These are phyloP conservation scores for Ilex aquifolium DNA, from an alignment of 257 asterid species.

Conservation along the genomic window DNA sequence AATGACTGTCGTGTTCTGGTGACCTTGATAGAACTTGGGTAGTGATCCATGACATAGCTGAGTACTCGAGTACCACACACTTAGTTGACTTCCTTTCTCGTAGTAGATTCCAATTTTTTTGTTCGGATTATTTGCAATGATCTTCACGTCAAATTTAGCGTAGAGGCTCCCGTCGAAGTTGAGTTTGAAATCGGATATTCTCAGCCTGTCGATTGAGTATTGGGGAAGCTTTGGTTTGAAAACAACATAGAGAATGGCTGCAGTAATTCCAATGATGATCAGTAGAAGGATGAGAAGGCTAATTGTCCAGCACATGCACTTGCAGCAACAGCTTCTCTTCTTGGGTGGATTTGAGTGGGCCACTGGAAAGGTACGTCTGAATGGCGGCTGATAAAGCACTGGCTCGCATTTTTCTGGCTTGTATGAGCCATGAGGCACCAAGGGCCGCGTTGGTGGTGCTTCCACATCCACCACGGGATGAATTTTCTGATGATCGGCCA, in stretches of 20 bases:
- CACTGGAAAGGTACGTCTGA: constrained; percentile 17
- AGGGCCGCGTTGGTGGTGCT: constrained; percentile 33
- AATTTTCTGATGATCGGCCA: constrained; percentile 54
- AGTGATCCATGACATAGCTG: constrained; percentile 68
- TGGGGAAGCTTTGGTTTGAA: constrained; percentile 78
- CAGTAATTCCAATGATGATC: constrained; percentile 49
- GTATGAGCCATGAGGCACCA: constrained; percentile 23
- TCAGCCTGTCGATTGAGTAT: constrained; percentile 76
- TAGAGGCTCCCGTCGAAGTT: constrained; percentile 70
- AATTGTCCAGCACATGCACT: constrained; percentile 76
- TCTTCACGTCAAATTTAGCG: constrained; percentile 60
- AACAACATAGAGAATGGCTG: constrained; percentile 54
- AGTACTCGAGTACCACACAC: constrained; percentile 73
- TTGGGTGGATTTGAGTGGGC: constrained; percentile 22
- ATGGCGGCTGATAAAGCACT: constrained; percentile 24
- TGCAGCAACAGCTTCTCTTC: constrained; percentile 46
- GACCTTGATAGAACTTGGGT: constrained; percentile 83
- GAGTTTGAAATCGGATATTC: constrained; percentile 63
- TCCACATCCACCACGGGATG: constrained; percentile 55
- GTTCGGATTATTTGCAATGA: constrained; percentile 75
- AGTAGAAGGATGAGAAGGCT: constrained; percentile 51
- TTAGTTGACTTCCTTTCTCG: constrained; percentile 71
- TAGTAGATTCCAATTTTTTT: constrained; percentile 84
- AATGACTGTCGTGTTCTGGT: constrained; percentile 57
- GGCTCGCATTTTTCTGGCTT: constrained; percentile 33